Evolutionary conservation across 306 rosid genomes (phyloP).

Genomic region (Herpetospermum pedunculosum): DNA sequence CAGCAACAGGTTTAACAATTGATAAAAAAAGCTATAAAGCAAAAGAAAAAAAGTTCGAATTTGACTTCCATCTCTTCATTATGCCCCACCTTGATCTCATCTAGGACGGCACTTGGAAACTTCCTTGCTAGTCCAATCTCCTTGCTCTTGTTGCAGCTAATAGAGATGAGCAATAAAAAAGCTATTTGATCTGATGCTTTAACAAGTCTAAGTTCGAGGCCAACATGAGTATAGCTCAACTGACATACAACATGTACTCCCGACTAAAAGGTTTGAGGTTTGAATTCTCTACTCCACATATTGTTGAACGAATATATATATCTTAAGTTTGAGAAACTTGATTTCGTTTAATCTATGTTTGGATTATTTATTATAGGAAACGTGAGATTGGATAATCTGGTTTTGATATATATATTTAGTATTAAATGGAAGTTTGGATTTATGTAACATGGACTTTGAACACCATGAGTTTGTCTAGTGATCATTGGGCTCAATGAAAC

Average conservation of each 20-base stretch:
- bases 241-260: too few species aligned
- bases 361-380: neutral
- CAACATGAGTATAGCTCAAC: too few species aligned
- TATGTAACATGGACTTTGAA: neutral
- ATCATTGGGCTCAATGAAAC: neutral
- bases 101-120: neutral
- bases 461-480: neutral
- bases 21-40: conserved; percentile 1
- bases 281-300: too few species aligned
- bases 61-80: conserved; percentile 4
- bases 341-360: neutral
- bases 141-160: neutral
- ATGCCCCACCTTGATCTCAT: conserved; percentile 2
- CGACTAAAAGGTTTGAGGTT: too few species aligned
- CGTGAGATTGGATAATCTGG: too few species aligned
- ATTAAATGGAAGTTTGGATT: neutral
- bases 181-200: neutral
- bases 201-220: neutral
- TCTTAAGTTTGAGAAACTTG: neutral
- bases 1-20: neutral
- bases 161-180: neutral
- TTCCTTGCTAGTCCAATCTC: neutral
- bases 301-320: too few species aligned
- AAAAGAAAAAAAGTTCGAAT: neutral
- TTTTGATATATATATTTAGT: too few species aligned